Percentiles rank a stretch among this genome's conserved stretches.
Evolutionary conservation across 2,329 filamentous ascomycete genomes (phyloP).

Genomic region (Botrytis porri): DNA sequence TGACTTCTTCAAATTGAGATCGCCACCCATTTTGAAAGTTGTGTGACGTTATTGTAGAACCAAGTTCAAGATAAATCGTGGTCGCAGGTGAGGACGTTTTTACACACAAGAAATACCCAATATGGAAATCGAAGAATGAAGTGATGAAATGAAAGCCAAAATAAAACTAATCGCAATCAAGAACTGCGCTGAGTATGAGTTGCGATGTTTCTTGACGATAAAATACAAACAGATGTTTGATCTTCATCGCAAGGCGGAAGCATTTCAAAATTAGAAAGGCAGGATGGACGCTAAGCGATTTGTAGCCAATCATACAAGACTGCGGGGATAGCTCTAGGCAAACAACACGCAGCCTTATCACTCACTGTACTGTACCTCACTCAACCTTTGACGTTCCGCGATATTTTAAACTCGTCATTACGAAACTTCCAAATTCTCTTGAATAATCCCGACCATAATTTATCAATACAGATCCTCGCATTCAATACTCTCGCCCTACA

Average conservation of each 20-base stretch:
- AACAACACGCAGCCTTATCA: slow-evolving; percentile 21
- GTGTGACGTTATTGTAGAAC: slow-evolving; percentile 15
- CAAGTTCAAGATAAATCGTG: background rate
- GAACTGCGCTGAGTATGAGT: background rate
- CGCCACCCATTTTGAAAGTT: slow-evolving; percentile 74
- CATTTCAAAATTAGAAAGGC: slow-evolving; percentile 5
- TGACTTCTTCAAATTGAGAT: slow-evolving; percentile 92
- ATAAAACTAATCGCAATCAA: background rate
- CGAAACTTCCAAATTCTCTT: background rate
- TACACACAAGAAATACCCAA: background rate
- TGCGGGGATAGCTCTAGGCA: background rate
- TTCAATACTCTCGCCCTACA: background rate
- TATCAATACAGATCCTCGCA: background rate
- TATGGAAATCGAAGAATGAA: background rate
- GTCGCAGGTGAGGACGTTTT: background rate
- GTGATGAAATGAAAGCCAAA: background rate
- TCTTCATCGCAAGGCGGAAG: slow-evolving; percentile 2
- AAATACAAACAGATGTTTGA: background rate
- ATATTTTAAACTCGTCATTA: background rate
- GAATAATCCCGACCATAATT: background rate
- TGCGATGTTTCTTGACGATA: background rate
- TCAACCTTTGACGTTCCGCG: background rate
- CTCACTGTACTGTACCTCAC: slow-evolving; percentile 9
- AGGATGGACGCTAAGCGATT: slow-evolving; percentile 4
- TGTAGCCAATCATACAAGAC: slow-evolving; percentile 14